A percentile compares a stretch with the other conserved stretches of the same genome.
Evolutionary conservation across 2,329 filamentous ascomycete species (phyloP).

Genomic region (Colletotrichum sp.): DNA sequence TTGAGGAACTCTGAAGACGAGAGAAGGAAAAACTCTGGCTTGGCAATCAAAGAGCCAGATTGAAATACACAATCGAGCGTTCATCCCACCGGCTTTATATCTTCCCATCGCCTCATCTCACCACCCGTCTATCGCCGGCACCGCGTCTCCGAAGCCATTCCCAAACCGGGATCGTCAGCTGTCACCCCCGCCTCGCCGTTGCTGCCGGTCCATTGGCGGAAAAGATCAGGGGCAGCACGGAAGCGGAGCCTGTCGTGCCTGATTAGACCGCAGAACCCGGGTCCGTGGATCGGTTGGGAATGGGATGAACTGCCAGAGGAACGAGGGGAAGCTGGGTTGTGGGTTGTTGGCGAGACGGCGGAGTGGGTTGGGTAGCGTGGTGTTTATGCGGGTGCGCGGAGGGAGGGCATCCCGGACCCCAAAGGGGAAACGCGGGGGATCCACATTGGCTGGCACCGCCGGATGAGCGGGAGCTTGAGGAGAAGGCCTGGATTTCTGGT

Average conservation of each 20-base stretch:
- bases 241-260: neutral
- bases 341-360: neutral
- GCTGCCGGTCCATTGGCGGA: neutral
- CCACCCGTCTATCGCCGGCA: neutral
- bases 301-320: neutral
- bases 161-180: neutral
- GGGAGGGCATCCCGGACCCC: constrained; percentile 19
- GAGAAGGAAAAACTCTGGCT: neutral
- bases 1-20: neutral
- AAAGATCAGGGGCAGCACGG: neutral
- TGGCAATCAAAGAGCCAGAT: neutral
- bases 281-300: neutral
- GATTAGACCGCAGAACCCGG: neutral
- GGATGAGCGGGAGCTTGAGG: constrained; percentile 12
- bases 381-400: constrained; percentile 19
- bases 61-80: neutral
- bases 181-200: neutral
- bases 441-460: neutral
- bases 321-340: neutral
- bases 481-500: neutral
- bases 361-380: neutral
- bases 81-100: neutral
- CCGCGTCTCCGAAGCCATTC: neutral
- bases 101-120: neutral
- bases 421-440: constrained; percentile 4